Base-by-base conservation (phyloP, 805 yeast genomes). In the Schwanniomyces yamadae region DNA sequence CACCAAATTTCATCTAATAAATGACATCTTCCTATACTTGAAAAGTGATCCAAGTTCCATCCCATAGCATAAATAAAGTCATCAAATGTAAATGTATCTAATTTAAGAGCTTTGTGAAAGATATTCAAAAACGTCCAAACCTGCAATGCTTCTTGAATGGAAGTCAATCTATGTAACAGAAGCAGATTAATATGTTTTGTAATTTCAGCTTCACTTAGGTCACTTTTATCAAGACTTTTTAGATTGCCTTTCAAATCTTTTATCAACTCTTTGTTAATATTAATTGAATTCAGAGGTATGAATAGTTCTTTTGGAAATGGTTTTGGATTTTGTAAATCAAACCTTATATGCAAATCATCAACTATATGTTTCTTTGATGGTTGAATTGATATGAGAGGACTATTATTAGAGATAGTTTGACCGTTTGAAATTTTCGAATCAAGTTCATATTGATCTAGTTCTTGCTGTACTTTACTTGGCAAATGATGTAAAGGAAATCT, bases 1-100 rank as follows among this genome's bases (percentile, higher is more conserved):
- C 90, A 80, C 63, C 81, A 84, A 5, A 86, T 70, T 55, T 82
- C 91, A 45, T 78, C 75, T 21, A 85, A 52, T 23, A 83, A 53
- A 8, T 61, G 67, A 46, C 84, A 77, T 24, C 76, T 57, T 2
- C 71, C 68, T 4, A 60, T 58, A 2, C 61, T 58, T 23, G 67
- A 65, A 34, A 49, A 57, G 42, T 69, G 72, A 6, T 57, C 55
- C 26, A 36, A 45, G 19, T 64, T 63, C 74, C 80, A 66, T 24
- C 65, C 62, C 61, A 82, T 54, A 8, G 78, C 80, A 36, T 77
- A 75, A 6, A 82, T 53, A 49, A 77, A 84, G 46, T 83, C 95
- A 59, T 87, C 96, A 61, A 84, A 85, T 0, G 91, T 81, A 48
- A 85, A 81, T 0, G 83, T 74, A 49, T 82, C 88, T n/a, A 88